A percentile compares a stretch with the other conserved stretches of the same genome.
phyloP scores from a whole-genome alignment of 116 monocot species.

The Zostera marina region DNA sequence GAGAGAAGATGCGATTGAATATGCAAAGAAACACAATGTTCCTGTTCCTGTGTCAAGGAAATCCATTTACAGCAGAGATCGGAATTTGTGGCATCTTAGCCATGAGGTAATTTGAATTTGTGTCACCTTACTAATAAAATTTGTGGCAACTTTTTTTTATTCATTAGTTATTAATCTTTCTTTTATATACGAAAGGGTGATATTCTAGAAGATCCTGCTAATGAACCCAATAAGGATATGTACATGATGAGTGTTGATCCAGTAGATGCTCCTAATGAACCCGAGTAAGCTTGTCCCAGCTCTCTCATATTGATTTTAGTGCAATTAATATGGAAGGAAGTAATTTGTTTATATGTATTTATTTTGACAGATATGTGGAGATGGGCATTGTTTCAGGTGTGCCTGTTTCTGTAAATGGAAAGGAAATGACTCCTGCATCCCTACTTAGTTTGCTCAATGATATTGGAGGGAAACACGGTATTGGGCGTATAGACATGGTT shows the following conservation, averaged over 20 bases:
- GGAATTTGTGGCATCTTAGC: constrained; percentile 96
- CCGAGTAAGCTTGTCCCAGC: constrained; percentile 72
- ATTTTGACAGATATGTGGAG: constrained; percentile 48
- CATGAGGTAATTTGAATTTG: constrained; percentile 67
- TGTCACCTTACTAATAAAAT: too few species aligned
- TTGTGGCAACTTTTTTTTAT: too few species aligned
- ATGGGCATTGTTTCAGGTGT: constrained; percentile 58
- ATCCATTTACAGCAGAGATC: constrained; percentile 95
- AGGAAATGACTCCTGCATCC: constrained; percentile 57
- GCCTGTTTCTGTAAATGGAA: constrained; percentile 68
- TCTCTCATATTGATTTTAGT: too few species aligned
- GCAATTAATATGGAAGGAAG: too few species aligned
- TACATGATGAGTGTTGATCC: constrained; percentile 87
- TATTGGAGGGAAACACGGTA: constrained; percentile 66
- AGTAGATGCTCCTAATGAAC: constrained; percentile 63
- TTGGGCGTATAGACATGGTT: constrained; percentile 90
- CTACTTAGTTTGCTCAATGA: constrained; percentile 58
- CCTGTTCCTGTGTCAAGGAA: constrained; percentile 83
- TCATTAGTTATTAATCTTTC: neutral
- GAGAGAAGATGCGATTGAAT: constrained; percentile 91
- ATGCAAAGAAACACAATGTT: constrained; percentile 85
- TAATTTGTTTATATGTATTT: neutral
- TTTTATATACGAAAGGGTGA: constrained; percentile 58
- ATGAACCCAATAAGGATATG: constrained; percentile 90
- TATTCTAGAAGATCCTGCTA: constrained; percentile 75